phyloP scores from a whole-genome alignment of 2,329 filamentous ascomycete species.

The Fusarium nisikadoi region DNA sequence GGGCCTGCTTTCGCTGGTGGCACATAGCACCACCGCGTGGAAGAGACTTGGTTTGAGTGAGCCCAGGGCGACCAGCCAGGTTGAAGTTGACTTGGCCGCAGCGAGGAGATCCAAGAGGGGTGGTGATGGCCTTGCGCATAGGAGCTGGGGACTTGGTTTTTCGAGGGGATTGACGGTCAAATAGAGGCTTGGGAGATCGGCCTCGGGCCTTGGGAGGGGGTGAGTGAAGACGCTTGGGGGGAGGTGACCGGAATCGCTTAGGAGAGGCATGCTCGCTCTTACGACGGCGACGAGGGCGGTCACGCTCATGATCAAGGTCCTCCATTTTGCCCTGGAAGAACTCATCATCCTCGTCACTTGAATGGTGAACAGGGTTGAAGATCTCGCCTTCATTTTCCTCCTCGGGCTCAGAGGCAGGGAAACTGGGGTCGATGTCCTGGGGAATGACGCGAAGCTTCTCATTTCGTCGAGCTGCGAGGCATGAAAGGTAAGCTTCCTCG shows the following conservation, averaged over 20 bases:
- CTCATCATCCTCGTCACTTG: constrained; percentile 73
- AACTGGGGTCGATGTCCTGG: constrained; percentile 98
- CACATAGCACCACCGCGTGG: constrained; percentile 82
- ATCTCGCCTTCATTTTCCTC: constrained; percentile 81
- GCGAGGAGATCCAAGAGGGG: constrained; percentile 54
- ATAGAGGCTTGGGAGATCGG: constrained; percentile 64
- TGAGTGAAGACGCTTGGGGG: constrained; percentile 51
- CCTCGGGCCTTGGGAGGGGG: constrained; percentile 58
- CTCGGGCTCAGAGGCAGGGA: constrained; percentile 93
- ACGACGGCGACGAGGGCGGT: constrained; percentile 59
- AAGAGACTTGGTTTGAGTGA: constrained; percentile 85
- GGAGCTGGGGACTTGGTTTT: constrained; percentile 78
- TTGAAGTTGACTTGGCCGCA: constrained; percentile 53
- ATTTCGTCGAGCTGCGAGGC: constrained; percentile 81
- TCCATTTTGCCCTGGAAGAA: constrained; percentile 80
- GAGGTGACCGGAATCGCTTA: constrained; percentile 58
- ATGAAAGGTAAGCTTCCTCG: constrained; percentile 92
- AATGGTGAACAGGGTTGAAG: constrained; percentile 66
- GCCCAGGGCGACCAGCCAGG: constrained; percentile 67
- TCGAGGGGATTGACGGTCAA: constrained; percentile 76
- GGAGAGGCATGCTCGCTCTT: constrained; percentile 61
- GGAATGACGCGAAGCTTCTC: constrained; percentile 85
- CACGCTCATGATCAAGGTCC: constrained; percentile 69
- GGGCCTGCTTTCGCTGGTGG: constrained; percentile 60
- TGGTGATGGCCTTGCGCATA: constrained; percentile 61